Base-by-base conservation (phyloP, 495 filamentous ascomycete genomes). In the Stereocaulon alpinum region DNA sequence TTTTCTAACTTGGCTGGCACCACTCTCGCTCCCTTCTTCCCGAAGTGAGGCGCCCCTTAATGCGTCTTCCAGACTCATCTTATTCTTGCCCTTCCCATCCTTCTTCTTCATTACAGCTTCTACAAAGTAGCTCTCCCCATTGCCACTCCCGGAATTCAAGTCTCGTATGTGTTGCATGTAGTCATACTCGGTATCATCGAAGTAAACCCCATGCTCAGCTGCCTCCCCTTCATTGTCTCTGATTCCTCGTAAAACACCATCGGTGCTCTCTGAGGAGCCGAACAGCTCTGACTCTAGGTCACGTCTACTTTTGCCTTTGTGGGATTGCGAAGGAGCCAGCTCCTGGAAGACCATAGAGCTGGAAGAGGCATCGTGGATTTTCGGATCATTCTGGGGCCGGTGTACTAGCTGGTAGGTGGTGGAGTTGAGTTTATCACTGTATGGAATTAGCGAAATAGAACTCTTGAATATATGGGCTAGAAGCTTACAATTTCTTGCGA, bases 161-260 rank as follows among this genome's bases (percentile, higher is more conserved):
- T 96, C 93, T n/a, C 89, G 86, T 76, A 99, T 77, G 73, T 99
- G 94, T 71, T 99, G 93, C 93, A 98, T 97, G 74, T 98, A 98
- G 67, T 98, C 94, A 73, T 98, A 98, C 65, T 86, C 80, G 56
- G 89, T 86, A 71, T 98, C 93, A 60, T 87, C 84, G 66, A 76
- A 87, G 80, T 87, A 96, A 59, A 99, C 79, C 52, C 94, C 94
- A 71, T 96, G 81, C 71, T 88, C 88, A 61, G 94, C 93, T 5
- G 94, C 94, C 71, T 97, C 91, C 62, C 94, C 94, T 71, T 97
- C 94, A 72, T 99, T 96, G 47, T 80, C 78, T 65, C 91, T 85
- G 59, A 96, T 76, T 43, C 70, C 69, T 32, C 67, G 9, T 17
- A 40, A 20, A 11, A 24, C 18, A 20, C 12, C 63, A 41, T 20